Percentiles rank a stretch among this genome's conserved stretches.
These are phyloP conservation scores for Hemileccinum impolitum DNA, from an alignment of 768 basidiomycete genomes.

Conservation along the genomic window DNA sequence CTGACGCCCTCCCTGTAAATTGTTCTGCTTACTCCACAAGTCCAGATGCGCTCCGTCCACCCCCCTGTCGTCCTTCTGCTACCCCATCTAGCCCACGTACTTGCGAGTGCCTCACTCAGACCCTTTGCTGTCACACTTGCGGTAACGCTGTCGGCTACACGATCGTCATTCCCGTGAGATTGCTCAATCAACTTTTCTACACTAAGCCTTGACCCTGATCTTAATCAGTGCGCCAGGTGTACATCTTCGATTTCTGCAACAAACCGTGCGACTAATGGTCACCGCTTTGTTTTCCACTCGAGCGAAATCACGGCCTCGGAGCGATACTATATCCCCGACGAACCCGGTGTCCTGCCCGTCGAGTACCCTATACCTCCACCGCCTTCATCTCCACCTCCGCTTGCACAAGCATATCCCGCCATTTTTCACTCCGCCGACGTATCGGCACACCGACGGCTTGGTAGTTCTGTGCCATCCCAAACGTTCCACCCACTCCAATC, in stretches of 20 bases:
- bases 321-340: slow-evolving; percentile 59
- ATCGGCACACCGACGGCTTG: slow-evolving; percentile 23
- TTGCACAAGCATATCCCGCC: slow-evolving; percentile 29
- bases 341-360: slow-evolving; percentile 57
- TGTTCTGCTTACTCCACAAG: slow-evolving; percentile 63
- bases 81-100: slow-evolving; percentile 45
- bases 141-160: slow-evolving; percentile 74
- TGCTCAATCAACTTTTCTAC: slow-evolving; percentile 2
- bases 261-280: slow-evolving; percentile 76
- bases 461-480: slow-evolving; percentile 14
- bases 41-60: slow-evolving; percentile 40
- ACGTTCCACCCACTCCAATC: slow-evolving; percentile 22
- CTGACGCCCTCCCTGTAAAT: slow-evolving; percentile 75
- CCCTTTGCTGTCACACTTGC: slow-evolving; percentile 77
- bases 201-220: slow-evolving; percentile 11
- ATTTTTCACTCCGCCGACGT: slow-evolving; percentile 21
- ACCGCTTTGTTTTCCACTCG: slow-evolving; percentile 85
- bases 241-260: slow-evolving; percentile 64
- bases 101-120: slow-evolving; percentile 84
- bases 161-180: slow-evolving; percentile 63
- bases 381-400: slow-evolving; percentile 31
- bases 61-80: slow-evolving; percentile 36
- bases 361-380: slow-evolving; percentile 34
- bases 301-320: slow-evolving; percentile 60
- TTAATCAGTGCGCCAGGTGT: slow-evolving; percentile 59